phyloP scores from a whole-genome alignment of 139 green algal genomes.

The Pseudopediastrum boryanum region DNA sequence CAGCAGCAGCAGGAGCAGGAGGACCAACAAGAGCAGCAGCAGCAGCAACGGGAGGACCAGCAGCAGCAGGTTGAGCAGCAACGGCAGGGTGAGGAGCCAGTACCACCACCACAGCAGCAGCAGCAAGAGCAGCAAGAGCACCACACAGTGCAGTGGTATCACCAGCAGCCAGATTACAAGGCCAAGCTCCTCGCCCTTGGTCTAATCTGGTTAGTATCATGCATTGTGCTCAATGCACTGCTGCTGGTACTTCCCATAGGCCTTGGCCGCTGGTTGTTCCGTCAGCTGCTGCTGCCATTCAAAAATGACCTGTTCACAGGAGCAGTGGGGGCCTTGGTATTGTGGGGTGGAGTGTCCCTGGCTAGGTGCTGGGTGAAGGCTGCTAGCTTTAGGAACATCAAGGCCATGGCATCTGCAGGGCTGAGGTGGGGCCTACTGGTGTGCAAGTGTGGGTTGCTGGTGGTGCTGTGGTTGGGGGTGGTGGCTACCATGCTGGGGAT shows the following conservation, averaged over 20 bases:
- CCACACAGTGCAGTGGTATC: slow-evolving; percentile 27
- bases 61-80: slow-evolving; percentile 8
- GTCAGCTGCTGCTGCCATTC: background rate
- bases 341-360: slow-evolving; percentile 14
- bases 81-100: background rate
- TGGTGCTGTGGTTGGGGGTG: slow-evolving; percentile 40
- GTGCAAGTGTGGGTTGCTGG: slow-evolving; percentile 15
- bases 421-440: slow-evolving; percentile 6
- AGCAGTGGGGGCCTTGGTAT: background rate
- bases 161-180: slow-evolving; percentile 22
- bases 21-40: background rate
- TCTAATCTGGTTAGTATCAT: background rate
- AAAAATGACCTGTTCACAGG: slow-evolving; percentile 36
- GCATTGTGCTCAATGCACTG: background rate
- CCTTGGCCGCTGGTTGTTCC: slow-evolving; percentile 14
- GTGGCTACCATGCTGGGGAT: slow-evolving; percentile 30
- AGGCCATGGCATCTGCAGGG: background rate
- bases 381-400: background rate
- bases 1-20: slow-evolving; percentile 18
- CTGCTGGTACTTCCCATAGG: slow-evolving; percentile 22
- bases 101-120: background rate
- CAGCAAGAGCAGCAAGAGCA: slow-evolving; percentile 27
- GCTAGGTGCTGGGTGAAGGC: background rate
- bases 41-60: too few relatives aligned
- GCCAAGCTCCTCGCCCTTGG: slow-evolving; percentile 3